A percentile compares a stretch with the other conserved stretches of the same genome.
These are phyloP conservation scores for Ganoderma multipileum DNA, from an alignment of 1,284 basidiomycete genomes.

Conservation along the genomic window DNA sequence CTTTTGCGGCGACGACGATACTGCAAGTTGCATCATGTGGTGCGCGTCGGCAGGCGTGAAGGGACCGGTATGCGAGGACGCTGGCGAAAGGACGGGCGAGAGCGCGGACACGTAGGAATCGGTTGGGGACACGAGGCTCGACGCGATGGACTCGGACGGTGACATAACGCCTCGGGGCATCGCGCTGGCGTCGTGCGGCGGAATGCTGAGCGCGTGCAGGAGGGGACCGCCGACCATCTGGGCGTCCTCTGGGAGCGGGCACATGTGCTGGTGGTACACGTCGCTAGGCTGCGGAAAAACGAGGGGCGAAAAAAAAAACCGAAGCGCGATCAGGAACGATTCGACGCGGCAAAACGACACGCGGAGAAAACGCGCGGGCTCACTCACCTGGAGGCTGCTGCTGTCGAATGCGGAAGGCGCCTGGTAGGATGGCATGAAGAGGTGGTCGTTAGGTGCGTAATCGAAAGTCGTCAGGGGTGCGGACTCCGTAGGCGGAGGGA, in stretches of 20 bases:
- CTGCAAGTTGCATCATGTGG: slow-evolving; percentile 34
- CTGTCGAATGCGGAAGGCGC: slow-evolving; percentile 48
- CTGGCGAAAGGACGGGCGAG: slow-evolving; percentile 33
- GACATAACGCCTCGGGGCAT: slow-evolving; percentile 34
- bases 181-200: slow-evolving; percentile 37
- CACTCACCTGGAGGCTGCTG: slow-evolving; percentile 33
- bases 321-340: not conserved
- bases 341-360: slow-evolving; percentile 23
- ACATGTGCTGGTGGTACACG: slow-evolving; percentile 55
- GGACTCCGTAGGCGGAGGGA: slow-evolving; percentile 45
- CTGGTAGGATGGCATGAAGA: slow-evolving; percentile 43
- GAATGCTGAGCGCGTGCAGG: slow-evolving; percentile 49
- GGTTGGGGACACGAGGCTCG: slow-evolving; percentile 39
- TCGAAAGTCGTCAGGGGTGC: slow-evolving; percentile 47
- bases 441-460: slow-evolving; percentile 41
- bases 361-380: slow-evolving; percentile 7
- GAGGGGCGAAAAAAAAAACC: no score
- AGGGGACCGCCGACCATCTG: slow-evolving; percentile 32
- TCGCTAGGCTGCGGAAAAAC: slow-evolving; percentile 38
- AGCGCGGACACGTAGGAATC: slow-evolving; percentile 26
- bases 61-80: slow-evolving; percentile 34
- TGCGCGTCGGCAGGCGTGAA: slow-evolving; percentile 39
- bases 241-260: slow-evolving; percentile 39
- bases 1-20: slow-evolving; percentile 21
- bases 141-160: slow-evolving; percentile 45